phyloP scores from a whole-genome alignment of 768 basidiomycete species.

The Pholiota molesta region DNA sequence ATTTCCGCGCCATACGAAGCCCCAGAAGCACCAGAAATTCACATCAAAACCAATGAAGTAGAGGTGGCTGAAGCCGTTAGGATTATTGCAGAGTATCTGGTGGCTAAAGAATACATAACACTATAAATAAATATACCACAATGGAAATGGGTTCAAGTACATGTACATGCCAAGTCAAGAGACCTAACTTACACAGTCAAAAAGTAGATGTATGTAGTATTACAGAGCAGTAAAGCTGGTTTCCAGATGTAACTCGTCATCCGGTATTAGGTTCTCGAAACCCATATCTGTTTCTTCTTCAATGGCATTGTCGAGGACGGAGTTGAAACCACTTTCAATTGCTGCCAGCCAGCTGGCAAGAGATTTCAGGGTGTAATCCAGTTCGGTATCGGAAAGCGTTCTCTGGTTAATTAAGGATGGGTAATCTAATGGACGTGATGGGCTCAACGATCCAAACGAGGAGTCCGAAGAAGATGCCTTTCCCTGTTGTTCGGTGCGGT shows the following conservation, averaged over 20 bases:
- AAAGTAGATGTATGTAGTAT: neutral
- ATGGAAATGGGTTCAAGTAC: neutral
- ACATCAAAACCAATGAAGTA: constrained; percentile 84
- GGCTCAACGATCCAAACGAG: constrained; percentile 1
- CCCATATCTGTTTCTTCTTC: constrained; percentile 61
- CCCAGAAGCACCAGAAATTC: constrained; percentile 84
- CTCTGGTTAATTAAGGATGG: constrained; percentile 53
- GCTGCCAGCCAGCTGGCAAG: constrained; percentile 76
- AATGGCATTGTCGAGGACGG: constrained; percentile 67
- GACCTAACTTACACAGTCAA: neutral
- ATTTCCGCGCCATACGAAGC: constrained; percentile 97
- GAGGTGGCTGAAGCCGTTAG: constrained; percentile 80
- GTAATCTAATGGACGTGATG: constrained; percentile 57
- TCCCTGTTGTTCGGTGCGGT: constrained; percentile 10
- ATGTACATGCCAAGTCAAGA: neutral
- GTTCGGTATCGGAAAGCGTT: constrained; percentile 60
- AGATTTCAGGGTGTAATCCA: constrained; percentile 74
- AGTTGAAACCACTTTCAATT: constrained; percentile 71
- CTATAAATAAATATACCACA: constrained; percentile 11
- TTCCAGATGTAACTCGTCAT: neutral
- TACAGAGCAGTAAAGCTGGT: neutral
- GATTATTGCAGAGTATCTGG: constrained; percentile 80
- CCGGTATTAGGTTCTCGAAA: neutral
- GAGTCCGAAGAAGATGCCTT: neutral
- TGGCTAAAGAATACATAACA: constrained; percentile 60